Conservation (phyloP, 2,329 filamentous ascomycete genomes). For the Sphaerostilbella broomeana region DNA sequence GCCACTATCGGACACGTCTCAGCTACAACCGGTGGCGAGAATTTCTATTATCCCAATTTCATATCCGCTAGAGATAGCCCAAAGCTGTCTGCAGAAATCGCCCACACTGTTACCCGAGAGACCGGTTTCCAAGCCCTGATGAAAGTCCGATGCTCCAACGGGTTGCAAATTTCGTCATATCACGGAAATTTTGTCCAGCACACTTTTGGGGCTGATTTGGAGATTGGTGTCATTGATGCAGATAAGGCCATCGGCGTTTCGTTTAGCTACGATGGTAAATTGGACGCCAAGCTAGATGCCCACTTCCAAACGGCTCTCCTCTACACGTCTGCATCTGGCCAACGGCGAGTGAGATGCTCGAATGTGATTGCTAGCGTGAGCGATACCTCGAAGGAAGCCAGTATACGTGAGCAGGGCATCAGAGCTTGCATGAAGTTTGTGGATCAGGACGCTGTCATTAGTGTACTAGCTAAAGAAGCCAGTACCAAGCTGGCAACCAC, state of each 20-base stretch:
- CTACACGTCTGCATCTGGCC: slow-evolving; percentile 85
- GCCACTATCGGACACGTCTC: slow-evolving; percentile 86
- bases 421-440: slow-evolving; percentile 86
- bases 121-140: slow-evolving; percentile 94
- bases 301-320: slow-evolving; percentile 95
- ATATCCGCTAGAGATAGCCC: slow-evolving; percentile 77
- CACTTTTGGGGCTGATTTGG: slow-evolving; percentile 87
- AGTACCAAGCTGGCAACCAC: slow-evolving; percentile 69
- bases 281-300: slow-evolving; percentile 93
- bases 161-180: slow-evolving; percentile 86
- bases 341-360: slow-evolving; percentile 84
- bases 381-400: slow-evolving; percentile 47
- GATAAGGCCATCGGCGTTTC: slow-evolving; percentile 90
- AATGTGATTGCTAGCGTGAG: slow-evolving; percentile 92
- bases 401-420: slow-evolving; percentile 45
- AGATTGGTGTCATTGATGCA: slow-evolving; percentile 85
- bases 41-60: slow-evolving; percentile 96
- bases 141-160: slow-evolving; percentile 98
- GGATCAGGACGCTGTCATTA: slow-evolving; percentile 88
- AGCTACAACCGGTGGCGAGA: slow-evolving; percentile 86
- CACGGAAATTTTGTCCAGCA: slow-evolving; percentile 96
- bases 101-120: slow-evolving; percentile 78
- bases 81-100: slow-evolving; percentile 78
- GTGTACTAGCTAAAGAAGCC: slow-evolving; percentile 87
- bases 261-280: slow-evolving; percentile 92